Base-by-base conservation (phyloP, 768 basidiomycete genomes). In the Amanita fuliginea region DNA sequence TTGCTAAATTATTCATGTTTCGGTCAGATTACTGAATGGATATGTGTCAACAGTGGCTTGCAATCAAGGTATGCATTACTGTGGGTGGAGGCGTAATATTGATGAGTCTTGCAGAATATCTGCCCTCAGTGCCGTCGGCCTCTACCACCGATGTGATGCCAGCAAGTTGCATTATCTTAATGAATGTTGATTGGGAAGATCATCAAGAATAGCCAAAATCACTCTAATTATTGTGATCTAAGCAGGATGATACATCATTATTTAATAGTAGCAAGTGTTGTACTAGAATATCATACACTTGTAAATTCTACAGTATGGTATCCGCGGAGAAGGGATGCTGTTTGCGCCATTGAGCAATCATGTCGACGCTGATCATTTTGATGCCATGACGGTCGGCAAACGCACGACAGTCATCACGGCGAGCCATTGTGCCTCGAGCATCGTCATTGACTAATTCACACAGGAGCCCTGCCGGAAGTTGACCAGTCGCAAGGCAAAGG, bases 401-500 rank as follows among this genome's bases (percentile, higher is more conserved):
- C 33, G 79, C 75, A 54, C 91, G 76, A 60, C 94, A 95, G 58
- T 93, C 94, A 59, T 98, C 94, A 32, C 92, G 69, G 14, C 94
- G 72, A n/a, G 93, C 89, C 96, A 99, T 99, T 13, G 75, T 81
- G 0, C 96, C 96, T 56, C 76, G 67, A 11, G 76, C 76, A 62
- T 97, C 84, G 55, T 97, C 91, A 48, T 97, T 95, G 13, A 98
- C 93, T 33, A 98, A 69, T 63, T 99, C 96, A 61, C 96, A 98
- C 30, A 99, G 76, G 0, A 98, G 72, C 5, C 93, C 95, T 0
- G 83, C 89, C 3, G 78, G 75, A 11, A 75, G 68, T 46, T 76
- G 77, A 40, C 75, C 74, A 3, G 92, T 81, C 39, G 97, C 70
- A 40, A 66, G 63, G 62, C 95, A 98, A 5, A 99, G 70, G 55